Evolutionary conservation across 371 early-diverging fungal species (phyloP).

Genomic region (Saksenaea oblongispora): DNA sequence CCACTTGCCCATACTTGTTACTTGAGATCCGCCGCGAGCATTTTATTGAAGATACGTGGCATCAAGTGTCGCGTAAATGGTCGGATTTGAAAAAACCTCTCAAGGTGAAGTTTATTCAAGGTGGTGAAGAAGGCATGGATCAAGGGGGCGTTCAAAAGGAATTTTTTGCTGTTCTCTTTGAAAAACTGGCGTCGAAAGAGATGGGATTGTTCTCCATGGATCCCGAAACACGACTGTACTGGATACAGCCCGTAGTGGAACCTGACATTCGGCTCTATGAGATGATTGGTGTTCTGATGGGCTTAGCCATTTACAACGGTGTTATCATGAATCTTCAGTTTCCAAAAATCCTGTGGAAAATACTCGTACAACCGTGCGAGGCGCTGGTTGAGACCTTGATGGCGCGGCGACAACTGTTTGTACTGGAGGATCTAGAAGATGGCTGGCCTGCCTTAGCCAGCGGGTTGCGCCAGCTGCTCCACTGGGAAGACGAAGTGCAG

Average conservation of each 20-base stretch:
- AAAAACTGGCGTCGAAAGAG: slow-evolving; percentile 84
- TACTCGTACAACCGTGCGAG: slow-evolving; percentile 50
- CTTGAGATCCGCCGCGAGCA: slow-evolving; percentile 72
- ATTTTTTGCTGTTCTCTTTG: slow-evolving; percentile 89
- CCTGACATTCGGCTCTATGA: slow-evolving; percentile 65
- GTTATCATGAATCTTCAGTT: slow-evolving; percentile 53
- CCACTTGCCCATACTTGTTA: slow-evolving; percentile 77
- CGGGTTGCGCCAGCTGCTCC: slow-evolving; percentile 71
- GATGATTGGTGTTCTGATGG: slow-evolving; percentile 44
- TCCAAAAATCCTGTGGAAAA: slow-evolving; percentile 86
- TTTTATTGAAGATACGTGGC: slow-evolving; percentile 70
- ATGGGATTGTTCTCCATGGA: slow-evolving; percentile 67
- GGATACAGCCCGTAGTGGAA: slow-evolving; percentile 77
- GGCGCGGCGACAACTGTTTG: slow-evolving; percentile 29
- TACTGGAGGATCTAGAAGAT: slow-evolving; percentile 59
- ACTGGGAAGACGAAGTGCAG: slow-evolving; percentile 83
- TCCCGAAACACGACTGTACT: slow-evolving; percentile 72
- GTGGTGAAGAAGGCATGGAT: slow-evolving; percentile 90
- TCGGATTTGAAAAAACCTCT: slow-evolving; percentile 78
- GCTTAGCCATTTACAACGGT: slow-evolving; percentile 89
- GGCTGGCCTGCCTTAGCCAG: slow-evolving; percentile 61
- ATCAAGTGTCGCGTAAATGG: slow-evolving; percentile 58
- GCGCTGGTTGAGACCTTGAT: slow-evolving; percentile 33
- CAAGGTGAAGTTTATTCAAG: slow-evolving; percentile 79
- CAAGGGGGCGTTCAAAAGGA: slow-evolving; percentile 97